Percentiles rank a stretch among this genome's conserved stretches.
Conservation (phyloP, 1,139 yeast species). For the Hansenula anomala region DNA sequence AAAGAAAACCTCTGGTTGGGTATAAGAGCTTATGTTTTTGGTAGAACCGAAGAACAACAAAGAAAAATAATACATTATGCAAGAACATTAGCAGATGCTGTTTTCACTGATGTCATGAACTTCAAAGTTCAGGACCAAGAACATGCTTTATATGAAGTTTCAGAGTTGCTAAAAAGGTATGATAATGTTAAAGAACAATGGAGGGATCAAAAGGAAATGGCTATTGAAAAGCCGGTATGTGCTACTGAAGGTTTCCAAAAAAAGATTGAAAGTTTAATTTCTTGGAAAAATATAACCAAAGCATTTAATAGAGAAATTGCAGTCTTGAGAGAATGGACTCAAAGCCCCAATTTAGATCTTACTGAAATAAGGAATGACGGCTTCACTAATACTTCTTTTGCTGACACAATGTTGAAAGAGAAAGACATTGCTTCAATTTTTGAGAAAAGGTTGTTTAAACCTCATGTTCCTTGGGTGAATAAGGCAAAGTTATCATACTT, state of each 20-base stretch:
- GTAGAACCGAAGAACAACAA: slow-evolving; percentile 81
- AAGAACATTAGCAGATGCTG: slow-evolving; percentile 67
- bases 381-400: slow-evolving; percentile 65
- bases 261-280: slow-evolving; percentile 70
- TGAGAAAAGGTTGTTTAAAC: slow-evolving; percentile 37
- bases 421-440: slow-evolving; percentile 74
- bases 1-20: slow-evolving; percentile 71
- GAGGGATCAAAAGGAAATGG: slow-evolving; percentile 79
- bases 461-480: slow-evolving; percentile 48
- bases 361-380: slow-evolving; percentile 32
- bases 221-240: slow-evolving; percentile 69
- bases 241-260: slow-evolving; percentile 59
- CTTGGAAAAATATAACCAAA: slow-evolving; percentile 78
- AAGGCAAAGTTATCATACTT: slow-evolving; percentile 74
- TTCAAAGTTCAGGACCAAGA: slow-evolving; percentile 42
- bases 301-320: slow-evolving; percentile 58
- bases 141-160: slow-evolving; percentile 41
- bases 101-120: slow-evolving; percentile 65
- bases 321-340: slow-evolving; percentile 64
- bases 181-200: slow-evolving; percentile 73
- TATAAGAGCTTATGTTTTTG: slow-evolving; percentile 77
- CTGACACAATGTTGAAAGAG: slow-evolving; percentile 82
- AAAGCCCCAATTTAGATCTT: slow-evolving; percentile 71
- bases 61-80: slow-evolving; percentile 64
- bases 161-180: slow-evolving; percentile 51